Conservation (phyloP, 768 basidiomycete species). For the Fomitopsis serialis region DNA sequence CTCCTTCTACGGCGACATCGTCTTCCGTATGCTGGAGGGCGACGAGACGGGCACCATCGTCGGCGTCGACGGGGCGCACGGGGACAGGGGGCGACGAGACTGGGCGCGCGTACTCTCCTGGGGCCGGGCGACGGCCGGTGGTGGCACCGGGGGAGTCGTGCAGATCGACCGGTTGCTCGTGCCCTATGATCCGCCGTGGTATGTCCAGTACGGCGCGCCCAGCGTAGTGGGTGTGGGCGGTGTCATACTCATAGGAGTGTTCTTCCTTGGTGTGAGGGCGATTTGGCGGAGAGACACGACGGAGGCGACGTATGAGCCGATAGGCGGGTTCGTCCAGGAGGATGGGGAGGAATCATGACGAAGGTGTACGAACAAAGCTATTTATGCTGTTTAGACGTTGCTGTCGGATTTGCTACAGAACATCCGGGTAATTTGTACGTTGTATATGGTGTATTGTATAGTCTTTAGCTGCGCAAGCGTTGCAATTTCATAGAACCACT, state of each 20-base stretch:
- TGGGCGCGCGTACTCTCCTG: conserved; percentile 64
- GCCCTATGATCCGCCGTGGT: conserved; percentile 88
- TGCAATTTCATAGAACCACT: no score
- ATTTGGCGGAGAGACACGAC: conserved; percentile 73
- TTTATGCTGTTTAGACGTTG: neutral
- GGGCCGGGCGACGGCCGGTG: conserved; percentile 72
- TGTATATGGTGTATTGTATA: conserved; percentile 10
- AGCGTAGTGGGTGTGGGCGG: conserved; percentile 56
- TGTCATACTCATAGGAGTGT: conserved; percentile 52
- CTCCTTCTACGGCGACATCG: conserved; percentile 66
- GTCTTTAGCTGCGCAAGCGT: neutral
- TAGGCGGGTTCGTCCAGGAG: conserved; percentile 70
- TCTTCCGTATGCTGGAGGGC: conserved; percentile 56
- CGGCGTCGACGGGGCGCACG: conserved; percentile 70
- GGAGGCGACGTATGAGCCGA: conserved; percentile 86
- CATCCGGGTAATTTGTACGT: conserved; percentile 14
- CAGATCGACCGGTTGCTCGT: conserved; percentile 78
- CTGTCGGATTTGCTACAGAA: neutral
- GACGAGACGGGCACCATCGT: conserved; percentile 44
- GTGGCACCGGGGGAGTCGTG: conserved; percentile 81
- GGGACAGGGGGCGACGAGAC: conserved; percentile 55
- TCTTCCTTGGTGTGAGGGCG: conserved; percentile 68
- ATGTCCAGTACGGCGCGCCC: conserved; percentile 70
- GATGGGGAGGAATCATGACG: conserved; percentile 32
- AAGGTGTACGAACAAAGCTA: neutral